Conservation (phyloP, 2,329 filamentous ascomycete genomes). For the Trichoderma pleuroti region DNA sequence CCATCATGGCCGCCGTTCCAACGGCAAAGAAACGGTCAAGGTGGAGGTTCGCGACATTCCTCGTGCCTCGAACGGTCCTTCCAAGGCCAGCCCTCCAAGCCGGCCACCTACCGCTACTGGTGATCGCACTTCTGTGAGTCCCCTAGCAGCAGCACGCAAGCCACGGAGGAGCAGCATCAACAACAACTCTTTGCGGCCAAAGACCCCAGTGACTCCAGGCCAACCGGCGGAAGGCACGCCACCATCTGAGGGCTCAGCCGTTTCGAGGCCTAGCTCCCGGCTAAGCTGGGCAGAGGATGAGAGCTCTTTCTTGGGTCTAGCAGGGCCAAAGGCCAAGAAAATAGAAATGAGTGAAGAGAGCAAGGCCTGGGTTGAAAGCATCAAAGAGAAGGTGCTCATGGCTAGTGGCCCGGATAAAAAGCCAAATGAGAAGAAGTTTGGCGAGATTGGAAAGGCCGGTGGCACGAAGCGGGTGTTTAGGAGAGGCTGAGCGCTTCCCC, state of each 20-base stretch:
- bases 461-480: constrained; percentile 70
- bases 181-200: constrained; percentile 34
- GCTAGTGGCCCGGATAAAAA: constrained; percentile 57
- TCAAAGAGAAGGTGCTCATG: constrained; percentile 73
- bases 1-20: constrained; percentile 76
- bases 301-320: constrained; percentile 60
- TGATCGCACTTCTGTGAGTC: constrained; percentile 41
- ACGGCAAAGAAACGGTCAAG: constrained; percentile 45
- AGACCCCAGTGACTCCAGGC: constrained; percentile 42
- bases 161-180: constrained; percentile 44
- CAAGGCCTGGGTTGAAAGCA: constrained; percentile 75
- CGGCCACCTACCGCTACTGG: constrained; percentile 41
- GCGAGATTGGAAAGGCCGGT: constrained; percentile 68
- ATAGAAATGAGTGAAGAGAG: constrained; percentile 69
- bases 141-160: constrained; percentile 51
- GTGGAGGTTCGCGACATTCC: constrained; percentile 57
- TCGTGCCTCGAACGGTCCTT: constrained; percentile 28
- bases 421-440: constrained; percentile 47
- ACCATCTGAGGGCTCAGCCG: constrained; percentile 42
- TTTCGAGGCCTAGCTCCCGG: constrained; percentile 51
- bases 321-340: constrained; percentile 64
- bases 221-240: constrained; percentile 38
- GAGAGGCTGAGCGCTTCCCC: constrained; percentile 29
- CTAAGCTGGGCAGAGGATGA: constrained; percentile 59
- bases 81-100: constrained; percentile 42